Evolutionary conservation across 2,329 filamentous ascomycete genomes (phyloP), one percentile per base, ranked within the genome.

Genomic region (Colletotrichum caudatum): DNA sequence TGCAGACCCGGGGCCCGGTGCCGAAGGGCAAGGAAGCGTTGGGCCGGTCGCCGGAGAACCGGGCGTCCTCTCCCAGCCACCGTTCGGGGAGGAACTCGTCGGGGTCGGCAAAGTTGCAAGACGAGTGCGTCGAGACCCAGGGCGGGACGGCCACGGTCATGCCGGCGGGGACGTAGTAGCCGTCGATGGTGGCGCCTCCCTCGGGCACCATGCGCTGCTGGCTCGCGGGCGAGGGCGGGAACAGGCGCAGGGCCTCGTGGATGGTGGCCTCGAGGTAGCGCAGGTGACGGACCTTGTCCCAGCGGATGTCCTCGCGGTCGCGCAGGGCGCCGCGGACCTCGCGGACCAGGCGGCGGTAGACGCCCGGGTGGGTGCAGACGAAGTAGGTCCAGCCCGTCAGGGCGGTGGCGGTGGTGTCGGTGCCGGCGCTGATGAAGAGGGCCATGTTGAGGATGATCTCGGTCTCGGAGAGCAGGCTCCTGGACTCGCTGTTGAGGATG

Each of bases 261-360:
- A 89, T 81, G 5, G 86, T 83, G 5, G 87, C 86, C 48, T 85
- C 80, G 8, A 89, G 82, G 75, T 88, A 85, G 29, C 77, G 78
- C 20, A 81, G 77, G 35, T 75, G 76, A 39, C 73, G 78, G 41
- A 78, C 80, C 73, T 84, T 80, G 1, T 77, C 75, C 51, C 83
- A 78, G 11, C 69, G 76, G 69, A 78, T 76, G 2, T 85, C 81
- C 0, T 78, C 76, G 37, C 80, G 77, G 0, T 57, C 73, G 1
- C 64, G 60, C 69, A 85, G 86, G 0, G 77, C 51, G 0, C 75
- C 73, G 0, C 83, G 81, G 1, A 86, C 76, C 75, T 87, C 84
- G 1, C 76, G 16, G 1, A 74, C 74, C 16, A 85, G 53, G 46
- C 75, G 81, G n/a, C 76, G 54, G 9, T 81, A 72, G 2, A 69